Base-by-base conservation (phyloP, 2,329 filamentous ascomycete species). In the Fusarium sp. region DNA sequence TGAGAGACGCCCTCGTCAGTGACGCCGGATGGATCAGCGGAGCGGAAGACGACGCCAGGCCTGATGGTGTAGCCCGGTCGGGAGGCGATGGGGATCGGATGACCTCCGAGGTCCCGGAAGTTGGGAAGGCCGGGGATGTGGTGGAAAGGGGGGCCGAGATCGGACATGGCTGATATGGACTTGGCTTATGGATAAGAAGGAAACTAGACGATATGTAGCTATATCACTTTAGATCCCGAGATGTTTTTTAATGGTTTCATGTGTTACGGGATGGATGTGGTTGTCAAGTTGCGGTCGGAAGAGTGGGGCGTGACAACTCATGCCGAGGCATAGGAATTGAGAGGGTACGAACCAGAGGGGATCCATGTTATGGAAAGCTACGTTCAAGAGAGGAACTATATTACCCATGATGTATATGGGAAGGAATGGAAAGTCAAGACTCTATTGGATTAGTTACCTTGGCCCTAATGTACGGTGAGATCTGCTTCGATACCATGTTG, bases 91-190 rank as follows among this genome's bases (percentile, higher is more conserved):
- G 81, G 67, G 54, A 89, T 79, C 11, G 86, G 83, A 73, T 91
- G 90, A 52, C 90, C 90, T 72, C 91, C 92, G 29, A 92, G 83
- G 79, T 93, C 92, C 64, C 93, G 88, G 79, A 94, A 91, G 82
- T 95, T 94, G 71, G 85, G 86, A 39, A 94, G 86, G 22, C 92
- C 92, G 3, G 86, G 83, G 37, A 92, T 83, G 63, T 79, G 65
- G 67, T 87, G 76, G 76, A 90, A 90, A 11, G 88, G 88, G 18
- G 86, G 86, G 10, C 65, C 69, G 54, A 81, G 76, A 39, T 78
- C 52, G 43, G 69, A 41, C 79, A 77, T 79, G 37, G 24, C 29
- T 68, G 31, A 27, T 31, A 43, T 56, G 41, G 16, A 29, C 39
- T 67, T 67, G 16, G 37, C 35, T 67, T 67, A 58, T 59, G 31